Evolutionary conservation across 2,329 filamentous ascomycete genomes (phyloP).

Genomic region (Coniochaeta hoffmannii): DNA sequence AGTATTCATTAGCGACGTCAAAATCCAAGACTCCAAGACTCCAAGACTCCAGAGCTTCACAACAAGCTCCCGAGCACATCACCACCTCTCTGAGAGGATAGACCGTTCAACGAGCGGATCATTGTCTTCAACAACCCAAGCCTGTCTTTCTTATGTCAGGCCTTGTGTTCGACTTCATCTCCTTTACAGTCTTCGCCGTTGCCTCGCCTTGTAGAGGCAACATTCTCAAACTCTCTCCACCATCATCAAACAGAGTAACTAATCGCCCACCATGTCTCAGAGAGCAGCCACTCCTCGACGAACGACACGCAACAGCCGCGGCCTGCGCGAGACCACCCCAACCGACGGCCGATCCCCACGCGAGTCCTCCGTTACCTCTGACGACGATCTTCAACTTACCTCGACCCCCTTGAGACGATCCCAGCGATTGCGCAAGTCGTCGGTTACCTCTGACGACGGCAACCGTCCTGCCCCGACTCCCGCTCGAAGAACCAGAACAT

Average conservation of each 20-base stretch:
- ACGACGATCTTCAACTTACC: not conserved
- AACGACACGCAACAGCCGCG: constrained; percentile 16
- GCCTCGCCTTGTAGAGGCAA: not conserved
- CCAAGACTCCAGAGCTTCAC: not conserved
- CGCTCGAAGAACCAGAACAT: too few species aligned
- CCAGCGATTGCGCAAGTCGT: not conserved
- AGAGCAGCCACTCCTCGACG: constrained; percentile 8
- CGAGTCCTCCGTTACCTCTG: not conserved
- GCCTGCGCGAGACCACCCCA: constrained; percentile 7
- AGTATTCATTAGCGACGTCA: not conserved
- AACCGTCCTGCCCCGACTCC: not conserved
- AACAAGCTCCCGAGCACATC: not conserved
- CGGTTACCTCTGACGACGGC: not conserved
- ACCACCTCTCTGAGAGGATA: not conserved
- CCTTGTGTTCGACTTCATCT: not conserved
- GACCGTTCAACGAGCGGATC: not conserved
- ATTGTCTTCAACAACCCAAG: not conserved
- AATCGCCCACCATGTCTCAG: not conserved
- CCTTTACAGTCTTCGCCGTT: not conserved
- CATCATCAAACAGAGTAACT: not conserved
- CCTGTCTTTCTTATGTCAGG: not conserved
- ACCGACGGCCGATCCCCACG: not conserved
- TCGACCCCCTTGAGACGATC: not conserved
- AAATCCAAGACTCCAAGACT: not conserved
- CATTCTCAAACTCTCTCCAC: not conserved